A percentile compares a stretch with the other conserved stretches of the same genome.
phyloP scores from a whole-genome alignment of 331 rosid species.

The Rosa hybrid region DNA sequence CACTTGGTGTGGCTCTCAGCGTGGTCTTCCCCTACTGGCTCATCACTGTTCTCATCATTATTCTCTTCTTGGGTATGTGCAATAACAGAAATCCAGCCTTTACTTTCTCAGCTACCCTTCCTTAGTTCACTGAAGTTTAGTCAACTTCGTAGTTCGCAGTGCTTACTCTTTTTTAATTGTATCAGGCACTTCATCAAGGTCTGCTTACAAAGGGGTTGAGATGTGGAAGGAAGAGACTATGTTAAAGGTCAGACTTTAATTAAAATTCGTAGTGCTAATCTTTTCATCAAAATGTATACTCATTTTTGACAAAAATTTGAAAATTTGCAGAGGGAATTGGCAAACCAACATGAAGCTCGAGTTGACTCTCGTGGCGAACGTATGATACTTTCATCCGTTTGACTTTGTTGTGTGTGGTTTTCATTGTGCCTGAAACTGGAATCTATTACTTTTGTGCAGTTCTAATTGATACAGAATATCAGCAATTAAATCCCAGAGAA shows the following conservation, averaged over 20 bases:
- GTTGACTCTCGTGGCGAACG: conserved; percentile 72
- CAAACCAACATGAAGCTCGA: conserved; percentile 32
- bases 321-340: conserved; percentile 61
- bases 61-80: conserved; percentile 72
- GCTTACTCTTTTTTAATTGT: not conserved
- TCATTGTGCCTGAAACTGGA: not conserved
- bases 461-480: conserved; percentile 60
- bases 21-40: conserved; percentile 97
- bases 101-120: not conserved
- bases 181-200: conserved; percentile 85
- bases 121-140: not conserved
- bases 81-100: not conserved
- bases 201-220: conserved; percentile 67
- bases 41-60: conserved; percentile 82
- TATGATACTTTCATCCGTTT: conserved; percentile 31
- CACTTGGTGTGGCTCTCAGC: conserved; percentile 81
- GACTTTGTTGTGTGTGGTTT: not conserved
- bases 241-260: conserved; percentile 45
- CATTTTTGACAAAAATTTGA: not conserved
- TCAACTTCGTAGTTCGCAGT: not conserved
- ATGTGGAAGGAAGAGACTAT: conserved; percentile 93
- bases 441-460: conserved; percentile 44
- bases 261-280: not conserved
- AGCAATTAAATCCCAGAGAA: conserved; percentile 55
- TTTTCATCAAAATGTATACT: not conserved